Percentiles rank a stretch among this genome's conserved stretches.
Conservation (phyloP, 2,329 filamentous ascomycete genomes). For the Cladosporium halotolerans region DNA sequence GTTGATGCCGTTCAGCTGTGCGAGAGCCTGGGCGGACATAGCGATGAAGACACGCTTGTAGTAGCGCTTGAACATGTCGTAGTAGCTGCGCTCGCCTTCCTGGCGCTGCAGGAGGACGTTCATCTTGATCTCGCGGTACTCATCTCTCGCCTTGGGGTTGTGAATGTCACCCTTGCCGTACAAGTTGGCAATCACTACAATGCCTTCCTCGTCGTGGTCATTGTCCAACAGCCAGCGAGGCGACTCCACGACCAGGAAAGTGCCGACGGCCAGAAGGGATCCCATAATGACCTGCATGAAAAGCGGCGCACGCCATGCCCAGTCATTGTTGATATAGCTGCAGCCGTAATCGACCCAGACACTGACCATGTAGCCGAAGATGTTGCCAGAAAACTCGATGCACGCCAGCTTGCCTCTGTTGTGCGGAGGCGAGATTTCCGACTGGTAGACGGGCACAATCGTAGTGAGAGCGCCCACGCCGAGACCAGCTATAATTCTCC, state of each 20-base stretch:
- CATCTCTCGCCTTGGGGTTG: slow-evolving; percentile 82
- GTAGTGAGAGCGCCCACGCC: slow-evolving; percentile 47
- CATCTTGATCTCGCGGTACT: slow-evolving; percentile 99
- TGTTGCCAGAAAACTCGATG: slow-evolving; percentile 97
- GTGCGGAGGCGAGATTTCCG: slow-evolving; percentile 74
- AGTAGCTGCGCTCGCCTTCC: slow-evolving; percentile 86
- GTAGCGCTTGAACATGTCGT: slow-evolving; percentile 93
- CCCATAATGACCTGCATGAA: slow-evolving; percentile 95
- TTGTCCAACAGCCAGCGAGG: slow-evolving; percentile 96
- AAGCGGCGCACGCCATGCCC: slow-evolving; percentile 85
- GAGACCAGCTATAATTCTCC: slow-evolving; percentile 46
- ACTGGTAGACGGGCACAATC: slow-evolving; percentile 49
- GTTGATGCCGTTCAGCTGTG: slow-evolving; percentile 97
- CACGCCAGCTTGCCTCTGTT: slow-evolving; percentile 93
- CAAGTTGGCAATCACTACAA: slow-evolving; percentile 94
- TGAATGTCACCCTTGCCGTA: slow-evolving; percentile 96
- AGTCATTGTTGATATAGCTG: slow-evolving; percentile 76
- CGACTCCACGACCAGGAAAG: slow-evolving; percentile 90
- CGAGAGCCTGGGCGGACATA: slow-evolving; percentile 94
- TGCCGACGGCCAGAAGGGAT: slow-evolving; percentile 73
- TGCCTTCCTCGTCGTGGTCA: slow-evolving; percentile 95
- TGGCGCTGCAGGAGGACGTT: slow-evolving; percentile 86
- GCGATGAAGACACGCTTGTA: slow-evolving; percentile 90
- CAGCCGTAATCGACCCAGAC: slow-evolving; percentile 99
- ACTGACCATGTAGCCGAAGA: slow-evolving; percentile 88